phyloP scores from a whole-genome alignment of 2,329 filamentous ascomycete species.

The Rhexocercosporidium sp. region DNA sequence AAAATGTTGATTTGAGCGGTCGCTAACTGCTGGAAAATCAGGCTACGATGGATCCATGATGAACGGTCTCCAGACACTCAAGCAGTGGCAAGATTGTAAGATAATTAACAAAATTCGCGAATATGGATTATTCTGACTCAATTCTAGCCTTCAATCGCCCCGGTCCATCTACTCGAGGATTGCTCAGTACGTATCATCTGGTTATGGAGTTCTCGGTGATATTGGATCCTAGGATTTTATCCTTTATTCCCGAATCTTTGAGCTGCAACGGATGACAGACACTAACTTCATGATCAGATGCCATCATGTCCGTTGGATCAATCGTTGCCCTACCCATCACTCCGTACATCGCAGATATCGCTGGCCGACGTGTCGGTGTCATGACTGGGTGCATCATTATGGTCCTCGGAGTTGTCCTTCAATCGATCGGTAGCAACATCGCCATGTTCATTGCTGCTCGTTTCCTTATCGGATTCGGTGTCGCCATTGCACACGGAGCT shows the following conservation, averaged over 20 bases:
- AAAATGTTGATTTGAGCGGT: background rate
- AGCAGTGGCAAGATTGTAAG: slow-evolving; percentile 55
- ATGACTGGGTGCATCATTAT: slow-evolving; percentile 53
- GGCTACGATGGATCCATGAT: slow-evolving; percentile 49
- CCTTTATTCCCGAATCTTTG: background rate
- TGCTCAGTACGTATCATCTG: slow-evolving; percentile 41
- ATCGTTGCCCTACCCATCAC: slow-evolving; percentile 52
- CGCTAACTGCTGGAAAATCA: background rate
- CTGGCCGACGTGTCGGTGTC: slow-evolving; percentile 53
- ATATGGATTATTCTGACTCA: slow-evolving; percentile 45
- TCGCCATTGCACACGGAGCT: slow-evolving; percentile 36
- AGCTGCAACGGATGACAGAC: background rate
- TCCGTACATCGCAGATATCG: slow-evolving; percentile 53
- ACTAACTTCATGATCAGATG: slow-evolving; percentile 31
- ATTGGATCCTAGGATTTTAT: background rate
- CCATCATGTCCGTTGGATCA: slow-evolving; percentile 55
- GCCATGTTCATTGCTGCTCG: slow-evolving; percentile 51
- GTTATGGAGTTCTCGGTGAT: background rate
- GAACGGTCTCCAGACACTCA: slow-evolving; percentile 53
- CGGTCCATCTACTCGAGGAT: slow-evolving; percentile 45
- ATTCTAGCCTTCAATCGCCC: slow-evolving; percentile 42
- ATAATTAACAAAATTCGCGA: slow-evolving; percentile 39
- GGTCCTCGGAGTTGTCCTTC: slow-evolving; percentile 51
- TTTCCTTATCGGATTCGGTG: slow-evolving; percentile 45
- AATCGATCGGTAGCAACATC: slow-evolving; percentile 46